Base-by-base conservation (phyloP, 2,329 filamentous ascomycete genomes). In the Trichoderma asperellum region DNA sequence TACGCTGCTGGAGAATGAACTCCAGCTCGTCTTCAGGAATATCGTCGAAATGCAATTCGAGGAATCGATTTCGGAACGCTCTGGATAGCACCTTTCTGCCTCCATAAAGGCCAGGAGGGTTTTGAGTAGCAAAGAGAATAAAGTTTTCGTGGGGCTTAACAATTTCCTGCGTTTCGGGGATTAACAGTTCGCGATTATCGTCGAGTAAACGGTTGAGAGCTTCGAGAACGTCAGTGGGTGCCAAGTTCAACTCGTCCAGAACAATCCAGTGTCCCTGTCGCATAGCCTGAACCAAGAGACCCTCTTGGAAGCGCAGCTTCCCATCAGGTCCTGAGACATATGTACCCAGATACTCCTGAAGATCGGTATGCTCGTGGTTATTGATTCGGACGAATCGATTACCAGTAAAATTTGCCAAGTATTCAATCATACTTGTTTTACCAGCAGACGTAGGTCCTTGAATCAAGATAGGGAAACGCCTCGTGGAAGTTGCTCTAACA, bases 391-490 rank as follows among this genome's bases (percentile, higher is more conserved):
- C 94, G 77, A 98, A 99, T 76, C 92, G 96, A 78, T 99, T 97
- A 4, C 96, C 96, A 35, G 94, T 98, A 68, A 92, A 91, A 76
- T 97, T 96, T n/a, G 96, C 95, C 47, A 99, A 86, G 77, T 97
- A 97, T 80, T 98, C 95, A 53, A 99, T 97, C 96, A 99, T 99
- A 80, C 95, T 98, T 0, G 96, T 99, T 81, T 99, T 99, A 72
- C 96, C 96, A 14, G 95, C 92, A 5, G 96, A 99, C 0, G 96
- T 99, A 14, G 96, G 96, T 4, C 96, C 96, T 79, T 99, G 96
- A 24, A 99, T 92, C 11, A 99, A 85, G 60, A 99, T 93, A 0
- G 96, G 96, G 78, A 97, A 99, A 60, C 92, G 89, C 43, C 94
- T 85, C 5, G 95, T 99, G 0, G 95, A 98, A 18, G 94, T 94